These are phyloP conservation scores for Vitis hybrid DNA, from an alignment of 177 flowering plant species.

Conservation along the genomic window DNA sequence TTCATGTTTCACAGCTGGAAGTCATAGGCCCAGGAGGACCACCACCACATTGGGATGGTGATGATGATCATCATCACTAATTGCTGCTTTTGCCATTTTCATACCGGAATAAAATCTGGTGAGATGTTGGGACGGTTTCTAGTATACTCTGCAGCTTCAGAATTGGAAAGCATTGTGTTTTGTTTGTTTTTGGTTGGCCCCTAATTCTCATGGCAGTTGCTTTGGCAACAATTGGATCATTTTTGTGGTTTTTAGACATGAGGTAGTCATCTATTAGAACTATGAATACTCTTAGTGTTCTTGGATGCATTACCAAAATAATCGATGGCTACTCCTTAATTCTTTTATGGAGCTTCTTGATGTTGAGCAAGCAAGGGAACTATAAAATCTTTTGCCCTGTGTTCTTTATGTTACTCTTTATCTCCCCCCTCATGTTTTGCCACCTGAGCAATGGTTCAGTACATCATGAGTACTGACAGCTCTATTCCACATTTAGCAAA, in stretches of 20 bases:
- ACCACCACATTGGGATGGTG: slow-evolving; percentile 73
- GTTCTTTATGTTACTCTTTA: background rate
- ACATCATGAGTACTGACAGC: too few relatives aligned
- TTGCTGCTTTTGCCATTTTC: slow-evolving; percentile 22
- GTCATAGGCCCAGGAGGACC: slow-evolving; percentile 93
- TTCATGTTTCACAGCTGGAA: slow-evolving; percentile 60
- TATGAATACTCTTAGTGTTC: slow-evolving; percentile 17
- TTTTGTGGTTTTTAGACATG: slow-evolving; percentile 8
- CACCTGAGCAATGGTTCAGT: too few relatives aligned
- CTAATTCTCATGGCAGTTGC: slow-evolving; percentile 24
- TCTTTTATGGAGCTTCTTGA: slow-evolving; percentile 20
- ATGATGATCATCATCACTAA: slow-evolving; percentile 64
- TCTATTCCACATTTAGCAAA: too few relatives aligned
- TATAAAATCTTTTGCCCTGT: background rate
- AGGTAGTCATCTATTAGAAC: slow-evolving; percentile 17
- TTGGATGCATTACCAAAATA: slow-evolving; percentile 28
- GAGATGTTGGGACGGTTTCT: slow-evolving; percentile 31
- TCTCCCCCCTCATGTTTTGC: too few relatives aligned
- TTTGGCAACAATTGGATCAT: slow-evolving; percentile 22
- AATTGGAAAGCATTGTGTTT: slow-evolving; percentile 15
- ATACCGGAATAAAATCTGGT: slow-evolving; percentile 44
- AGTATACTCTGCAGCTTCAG: slow-evolving; percentile 30
- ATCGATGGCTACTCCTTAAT: slow-evolving; percentile 24
- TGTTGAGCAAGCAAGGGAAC: slow-evolving; percentile 9
- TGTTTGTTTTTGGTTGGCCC: slow-evolving; percentile 20